Conservation (phyloP, 1,284 basidiomycete genomes). For the Athelia sp. region DNA sequence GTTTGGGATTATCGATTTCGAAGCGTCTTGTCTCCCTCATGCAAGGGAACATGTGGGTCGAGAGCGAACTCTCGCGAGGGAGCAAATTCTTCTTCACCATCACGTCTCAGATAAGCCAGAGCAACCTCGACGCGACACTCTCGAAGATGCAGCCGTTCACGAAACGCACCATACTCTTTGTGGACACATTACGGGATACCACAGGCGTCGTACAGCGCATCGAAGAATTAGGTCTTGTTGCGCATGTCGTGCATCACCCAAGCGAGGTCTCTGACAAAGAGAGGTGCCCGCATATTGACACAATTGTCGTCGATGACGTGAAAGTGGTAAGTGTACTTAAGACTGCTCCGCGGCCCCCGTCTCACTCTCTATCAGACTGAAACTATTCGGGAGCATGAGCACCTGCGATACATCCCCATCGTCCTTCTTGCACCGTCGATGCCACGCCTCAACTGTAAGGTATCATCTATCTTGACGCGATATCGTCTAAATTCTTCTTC, state of each 20-base stretch:
- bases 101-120: conserved; percentile 76
- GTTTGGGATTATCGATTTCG: conserved; percentile 93
- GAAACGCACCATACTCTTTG: conserved; percentile 81
- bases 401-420: conserved; percentile 94
- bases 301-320: conserved; percentile 91
- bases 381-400: conserved; percentile 87
- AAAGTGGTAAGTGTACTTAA: conserved; percentile 56
- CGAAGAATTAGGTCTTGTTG: conserved; percentile 76
- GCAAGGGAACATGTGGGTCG: conserved; percentile 99
- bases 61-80: conserved; percentile 88
- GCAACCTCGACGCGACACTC: conserved; percentile 68
- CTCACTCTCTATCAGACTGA: conserved; percentile 57
- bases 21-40: conserved; percentile 96
- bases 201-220: conserved; percentile 80
- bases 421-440: conserved; percentile 85
- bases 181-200: conserved; percentile 80
- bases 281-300: conserved; percentile 87
- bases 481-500: conserved; percentile 7
- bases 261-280: conserved; percentile 78
- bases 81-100: conserved; percentile 98
- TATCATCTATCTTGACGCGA: conserved; percentile 4
- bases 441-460: conserved; percentile 71
- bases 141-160: conserved; percentile 76
- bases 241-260: conserved; percentile 76
- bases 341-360: conserved; percentile 5